Evolutionary conservation across 2,329 filamentous ascomycete species (phyloP).

Genomic region (Didymosphaeria variabile): DNA sequence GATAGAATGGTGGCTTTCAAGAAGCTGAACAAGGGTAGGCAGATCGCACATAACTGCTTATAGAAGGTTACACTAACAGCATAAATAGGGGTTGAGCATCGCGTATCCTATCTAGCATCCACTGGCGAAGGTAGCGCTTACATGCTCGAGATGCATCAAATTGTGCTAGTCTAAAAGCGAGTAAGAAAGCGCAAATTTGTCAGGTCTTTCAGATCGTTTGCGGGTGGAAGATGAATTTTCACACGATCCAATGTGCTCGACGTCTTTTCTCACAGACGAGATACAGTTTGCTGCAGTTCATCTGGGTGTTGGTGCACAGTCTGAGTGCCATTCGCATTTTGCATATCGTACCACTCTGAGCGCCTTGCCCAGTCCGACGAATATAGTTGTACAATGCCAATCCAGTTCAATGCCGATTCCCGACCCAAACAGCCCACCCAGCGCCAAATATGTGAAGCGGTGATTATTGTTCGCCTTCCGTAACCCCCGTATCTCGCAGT

Average conservation of each 20-base stretch:
- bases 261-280: not conserved
- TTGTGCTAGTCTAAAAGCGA: not conserved
- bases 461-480: not conserved
- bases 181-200: not conserved
- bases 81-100: not conserved
- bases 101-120: not conserved
- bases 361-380: not conserved
- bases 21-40: not conserved
- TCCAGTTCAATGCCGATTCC: not conserved
- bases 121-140: not conserved
- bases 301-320: conserved; percentile 1
- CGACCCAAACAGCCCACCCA: conserved; percentile 1
- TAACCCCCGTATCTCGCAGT: not conserved
- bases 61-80: not conserved
- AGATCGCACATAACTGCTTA: not conserved
- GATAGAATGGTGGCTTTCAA: not conserved
- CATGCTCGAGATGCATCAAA: not conserved
- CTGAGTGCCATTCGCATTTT: not conserved
- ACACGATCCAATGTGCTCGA: not conserved
- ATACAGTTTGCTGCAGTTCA: not conserved
- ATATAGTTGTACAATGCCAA: conserved; percentile 12
- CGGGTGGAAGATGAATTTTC: not conserved
- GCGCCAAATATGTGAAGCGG: conserved; percentile 11
- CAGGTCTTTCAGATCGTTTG: not conserved
- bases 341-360: conserved; percentile 8